Evolutionary conservation across 805 yeast species (phyloP), one percentile per base, ranked within the genome.

Genomic region (Saccharomycopsis amapae): DNA sequence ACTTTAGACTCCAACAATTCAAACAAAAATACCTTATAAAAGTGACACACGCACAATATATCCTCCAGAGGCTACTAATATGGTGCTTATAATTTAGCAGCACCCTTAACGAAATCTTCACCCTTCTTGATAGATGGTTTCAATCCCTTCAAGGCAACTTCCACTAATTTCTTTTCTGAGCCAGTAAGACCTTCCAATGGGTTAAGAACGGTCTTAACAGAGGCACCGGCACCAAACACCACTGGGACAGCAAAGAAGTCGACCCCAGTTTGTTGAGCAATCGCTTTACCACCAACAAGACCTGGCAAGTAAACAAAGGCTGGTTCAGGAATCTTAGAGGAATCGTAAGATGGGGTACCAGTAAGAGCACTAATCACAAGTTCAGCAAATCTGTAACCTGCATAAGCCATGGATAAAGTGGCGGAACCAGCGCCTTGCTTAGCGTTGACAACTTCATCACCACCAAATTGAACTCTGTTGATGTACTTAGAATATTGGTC

Each of bases 401-500:
- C 89, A 60, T 79, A 81, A 44, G 90, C 90, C 93, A 84, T 84
- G 23, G 90, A 82, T 59, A 84, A 69, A 35, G 93, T 84, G 46
- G 90, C 90, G 26, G 89, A 81, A 48, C 93, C 93, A 42, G 83
- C 80, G 61, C 93, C 90, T 55, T 79, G 73, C 67, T 84, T 84
- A 53, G 90, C 90, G 66, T 81, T 78, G 55, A 84, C 90, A 55
- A 83, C 88, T 69, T 83, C 93, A 63, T 83, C 93, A 69, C 93
- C 93, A 65, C 89, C 93, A 58, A 78, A 83, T 67, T 84, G 89
- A 54, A 83, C 82, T 67, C 89, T 75, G 69, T 81, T 77, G 54
- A 82, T 71, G 59, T 81, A 72, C 35, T 78, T 74, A 55, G 78
- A 79, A 55, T 70, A 73, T 54, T 71, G 68, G 15, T 58, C 58